Percentiles rank a stretch among this genome's conserved stretches.
Conservation (phyloP, 208 protist genomes). For the Trichomonas gallinae region DNA sequence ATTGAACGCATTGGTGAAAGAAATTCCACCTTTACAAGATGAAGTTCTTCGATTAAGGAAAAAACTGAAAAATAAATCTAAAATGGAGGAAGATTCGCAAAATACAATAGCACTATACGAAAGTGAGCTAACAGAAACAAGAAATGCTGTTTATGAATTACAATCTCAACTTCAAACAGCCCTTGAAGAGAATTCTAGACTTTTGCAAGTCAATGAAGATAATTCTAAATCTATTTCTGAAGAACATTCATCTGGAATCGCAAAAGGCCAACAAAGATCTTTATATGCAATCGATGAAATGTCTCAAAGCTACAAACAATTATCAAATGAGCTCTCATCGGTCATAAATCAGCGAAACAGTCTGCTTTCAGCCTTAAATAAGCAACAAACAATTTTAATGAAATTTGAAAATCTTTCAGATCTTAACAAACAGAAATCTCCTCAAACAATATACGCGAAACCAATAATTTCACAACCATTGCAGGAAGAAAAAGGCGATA, state of each 20-base stretch:
- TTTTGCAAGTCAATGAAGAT: not conserved
- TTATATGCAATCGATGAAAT: not conserved
- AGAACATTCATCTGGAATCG: not conserved
- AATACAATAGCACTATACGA: not conserved
- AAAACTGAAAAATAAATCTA: not conserved
- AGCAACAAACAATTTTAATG: not conserved
- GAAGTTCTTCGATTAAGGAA: not conserved
- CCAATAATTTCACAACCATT: not conserved
- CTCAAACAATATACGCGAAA: not conserved
- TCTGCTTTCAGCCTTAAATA: not conserved
- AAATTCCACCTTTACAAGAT: not conserved
- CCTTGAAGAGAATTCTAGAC: not conserved
- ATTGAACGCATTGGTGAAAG: not conserved
- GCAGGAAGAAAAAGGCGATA: not conserved
- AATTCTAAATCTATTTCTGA: not conserved
- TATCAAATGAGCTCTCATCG: not conserved
- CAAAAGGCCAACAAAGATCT: not conserved
- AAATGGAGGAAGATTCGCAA: not conserved
- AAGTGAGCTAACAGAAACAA: not conserved
- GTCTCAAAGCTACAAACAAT: not conserved
- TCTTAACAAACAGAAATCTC: no score
- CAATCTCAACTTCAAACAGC: not conserved
- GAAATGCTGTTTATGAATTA: not conserved
- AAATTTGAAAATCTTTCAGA: not conserved
- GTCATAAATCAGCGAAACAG: not conserved